Conservation (phyloP, 2,329 filamentous ascomycete species). For the Aphanoascus verrucosus region DNA sequence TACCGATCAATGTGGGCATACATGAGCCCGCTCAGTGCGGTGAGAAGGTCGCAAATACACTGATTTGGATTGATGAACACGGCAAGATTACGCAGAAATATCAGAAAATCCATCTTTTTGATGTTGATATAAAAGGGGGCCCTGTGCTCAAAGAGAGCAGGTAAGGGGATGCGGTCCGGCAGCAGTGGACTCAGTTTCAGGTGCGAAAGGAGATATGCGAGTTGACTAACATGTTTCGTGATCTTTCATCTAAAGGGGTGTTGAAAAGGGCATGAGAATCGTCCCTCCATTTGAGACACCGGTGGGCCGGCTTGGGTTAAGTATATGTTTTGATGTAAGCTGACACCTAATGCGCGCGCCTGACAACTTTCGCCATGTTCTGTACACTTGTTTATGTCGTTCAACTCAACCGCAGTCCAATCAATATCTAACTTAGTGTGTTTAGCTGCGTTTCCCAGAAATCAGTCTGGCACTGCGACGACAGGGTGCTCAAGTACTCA, state of each 20-base stretch:
- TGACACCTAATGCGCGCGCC: neutral
- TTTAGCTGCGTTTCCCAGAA: constrained; percentile 64
- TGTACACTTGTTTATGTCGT: neutral
- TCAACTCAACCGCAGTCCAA: neutral
- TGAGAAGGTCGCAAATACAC: constrained; percentile 51
- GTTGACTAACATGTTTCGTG: neutral
- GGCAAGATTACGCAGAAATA: constrained; percentile 56
- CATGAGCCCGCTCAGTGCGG: constrained; percentile 56
- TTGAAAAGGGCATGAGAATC: constrained; percentile 56
- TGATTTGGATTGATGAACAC: constrained; percentile 54
- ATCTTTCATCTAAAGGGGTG: constrained; percentile 36
- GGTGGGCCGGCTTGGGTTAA: constrained; percentile 63
- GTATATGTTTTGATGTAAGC: constrained; percentile 75
- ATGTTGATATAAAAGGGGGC: constrained; percentile 51
- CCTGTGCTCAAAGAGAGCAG: constrained; percentile 53
- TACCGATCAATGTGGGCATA: constrained; percentile 77
- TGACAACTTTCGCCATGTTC: neutral
- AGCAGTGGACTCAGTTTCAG: neutral
- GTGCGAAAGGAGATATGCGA: neutral
- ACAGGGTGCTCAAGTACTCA: constrained; percentile 61
- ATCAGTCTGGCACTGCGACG: constrained; percentile 56
- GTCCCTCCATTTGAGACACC: constrained; percentile 60
- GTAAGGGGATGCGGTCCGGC: constrained; percentile 21
- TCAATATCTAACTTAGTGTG: neutral
- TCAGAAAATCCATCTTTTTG: constrained; percentile 87